Evolutionary conservation across 1,284 basidiomycete species (phyloP).

Genomic region (Irpex lacteus): DNA sequence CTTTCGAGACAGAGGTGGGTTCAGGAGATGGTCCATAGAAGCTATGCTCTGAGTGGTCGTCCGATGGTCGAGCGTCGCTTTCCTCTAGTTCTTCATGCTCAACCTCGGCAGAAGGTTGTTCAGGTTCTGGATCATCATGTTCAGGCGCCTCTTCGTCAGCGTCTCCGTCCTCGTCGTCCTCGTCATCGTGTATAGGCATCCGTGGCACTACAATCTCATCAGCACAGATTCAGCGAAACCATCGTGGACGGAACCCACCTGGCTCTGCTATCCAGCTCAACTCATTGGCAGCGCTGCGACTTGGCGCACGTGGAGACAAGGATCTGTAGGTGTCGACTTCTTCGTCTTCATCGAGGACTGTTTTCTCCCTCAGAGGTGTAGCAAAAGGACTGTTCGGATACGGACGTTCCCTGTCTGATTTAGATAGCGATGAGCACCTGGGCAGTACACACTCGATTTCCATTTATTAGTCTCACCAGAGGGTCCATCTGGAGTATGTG

Average conservation of each 20-base stretch:
- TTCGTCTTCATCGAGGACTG: slow-evolving; percentile 52
- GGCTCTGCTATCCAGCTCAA: slow-evolving; percentile 75
- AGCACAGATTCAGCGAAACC: slow-evolving; percentile 3
- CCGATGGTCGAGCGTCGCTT: slow-evolving; percentile 15
- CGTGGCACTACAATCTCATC: slow-evolving; percentile 43
- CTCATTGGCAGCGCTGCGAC: slow-evolving; percentile 42
- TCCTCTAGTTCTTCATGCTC: slow-evolving; percentile 34
- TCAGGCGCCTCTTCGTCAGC: slow-evolving; percentile 29
- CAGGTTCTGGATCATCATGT: slow-evolving; percentile 36
- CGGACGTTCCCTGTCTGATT: slow-evolving; percentile 46
- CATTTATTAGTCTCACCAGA: slow-evolving; percentile 46
- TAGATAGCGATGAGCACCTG: slow-evolving; percentile 44
- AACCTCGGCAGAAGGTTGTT: slow-evolving; percentile 10
- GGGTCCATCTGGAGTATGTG: slow-evolving; percentile 50
- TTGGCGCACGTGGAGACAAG: slow-evolving; percentile 17
- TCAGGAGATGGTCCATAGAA: slow-evolving; percentile 14
- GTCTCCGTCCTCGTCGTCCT: slow-evolving; percentile 45
- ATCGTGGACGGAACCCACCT: slow-evolving; percentile 40
- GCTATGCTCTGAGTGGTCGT: slow-evolving; percentile 18
- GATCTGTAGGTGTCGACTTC: slow-evolving; percentile 62
- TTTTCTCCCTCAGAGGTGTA: slow-evolving; percentile 62
- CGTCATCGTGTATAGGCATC: slow-evolving; percentile 53
- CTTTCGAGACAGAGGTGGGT: slow-evolving; percentile 51
- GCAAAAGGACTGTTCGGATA: slow-evolving; percentile 72
- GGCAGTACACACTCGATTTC: slow-evolving; percentile 42